Evolutionary conservation across 176 grass and related monocot species (phyloP).

Genomic region (Oryza brachyantha): DNA sequence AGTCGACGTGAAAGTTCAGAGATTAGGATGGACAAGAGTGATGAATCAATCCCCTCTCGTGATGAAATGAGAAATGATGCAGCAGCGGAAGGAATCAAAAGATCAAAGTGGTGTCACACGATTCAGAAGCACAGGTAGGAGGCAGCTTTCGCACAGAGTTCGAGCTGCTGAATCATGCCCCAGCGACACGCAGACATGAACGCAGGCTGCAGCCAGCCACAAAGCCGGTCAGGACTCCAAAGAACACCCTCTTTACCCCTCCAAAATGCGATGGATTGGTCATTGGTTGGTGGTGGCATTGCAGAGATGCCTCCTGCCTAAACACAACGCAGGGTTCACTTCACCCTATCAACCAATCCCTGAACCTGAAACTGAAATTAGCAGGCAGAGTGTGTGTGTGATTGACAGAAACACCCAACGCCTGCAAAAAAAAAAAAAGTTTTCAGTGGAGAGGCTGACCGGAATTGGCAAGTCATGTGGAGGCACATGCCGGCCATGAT

Average conservation of each 20-base stretch:
- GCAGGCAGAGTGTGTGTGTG: not conserved
- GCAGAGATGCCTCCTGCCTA: not conserved
- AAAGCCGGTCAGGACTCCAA: not conserved
- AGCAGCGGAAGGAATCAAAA: slow-evolving; percentile 17
- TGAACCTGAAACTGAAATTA: not conserved
- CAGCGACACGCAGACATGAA: not conserved
- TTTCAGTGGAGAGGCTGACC: not conserved
- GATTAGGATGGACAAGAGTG: not conserved
- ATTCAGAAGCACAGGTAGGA: not conserved
- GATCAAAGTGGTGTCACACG: not conserved
- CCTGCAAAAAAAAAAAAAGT: too few species aligned
- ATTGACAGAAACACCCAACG: slow-evolving; percentile 7
- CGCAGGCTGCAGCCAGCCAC: not conserved
- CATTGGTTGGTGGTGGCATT: not conserved
- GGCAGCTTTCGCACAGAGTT: not conserved
- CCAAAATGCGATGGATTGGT: too few species aligned
- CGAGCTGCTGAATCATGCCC: not conserved
- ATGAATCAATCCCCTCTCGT: not conserved
- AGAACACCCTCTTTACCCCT: not conserved
- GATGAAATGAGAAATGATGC: slow-evolving; percentile 2
- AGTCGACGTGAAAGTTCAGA: not conserved
- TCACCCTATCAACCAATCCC: not conserved
- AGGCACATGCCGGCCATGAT: slow-evolving; percentile 11
- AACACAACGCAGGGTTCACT: not conserved
- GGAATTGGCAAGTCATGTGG: not conserved